Evolutionary conservation across 495 filamentous ascomycete species (phyloP), one percentile per base, ranked within the genome.

Genomic region (Platismatia glauca): DNA sequence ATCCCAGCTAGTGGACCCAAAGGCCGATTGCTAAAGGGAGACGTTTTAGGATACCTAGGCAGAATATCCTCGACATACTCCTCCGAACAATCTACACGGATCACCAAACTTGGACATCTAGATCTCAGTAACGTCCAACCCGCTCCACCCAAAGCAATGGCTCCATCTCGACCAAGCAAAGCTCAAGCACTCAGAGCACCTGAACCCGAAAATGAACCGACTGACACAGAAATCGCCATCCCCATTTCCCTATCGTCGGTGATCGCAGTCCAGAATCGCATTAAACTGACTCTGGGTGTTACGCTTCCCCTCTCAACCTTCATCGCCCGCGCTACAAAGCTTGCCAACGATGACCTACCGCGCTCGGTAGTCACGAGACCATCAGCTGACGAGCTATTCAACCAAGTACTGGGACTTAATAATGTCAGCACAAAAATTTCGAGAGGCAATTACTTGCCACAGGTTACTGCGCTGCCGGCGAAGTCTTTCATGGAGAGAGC

Each of bases 51-150:
- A 37, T 94, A 93, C 72, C 76, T 97, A 18, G 94, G 95, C 57
- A 76, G 75, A 60, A 88, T 96, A 68, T 74, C 85, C 52, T 73
- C 84, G 46, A 76, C 82, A 29, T 88, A 88, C 68, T 86, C 91
- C 11, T 76, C 82, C n/a, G 78, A 85, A 46, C 82, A 89, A 64
- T 85, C 85, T 48, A 75, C 79, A 33, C 83, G 83, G 13, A 84
- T 97, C 68, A 74, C 79, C 52, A 87, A 94, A 71, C 84, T 91
- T 38, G 74, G 78, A 44, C 90, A 95, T 72, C 82, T 98, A 33
- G 95, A 97, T 73, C 82, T 97, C 60, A 94, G 88, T 76, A 95
- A 97, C 75, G 91, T 97, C 78, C 95, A 96, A 80, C 77, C 91
- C 62, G 85, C 86, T 24, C 75, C 81, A n/a, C 75, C 84, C 12